Conservation (phyloP, 2,329 filamentous ascomycete genomes). For the Fonsecaea multimorphosa region DNA sequence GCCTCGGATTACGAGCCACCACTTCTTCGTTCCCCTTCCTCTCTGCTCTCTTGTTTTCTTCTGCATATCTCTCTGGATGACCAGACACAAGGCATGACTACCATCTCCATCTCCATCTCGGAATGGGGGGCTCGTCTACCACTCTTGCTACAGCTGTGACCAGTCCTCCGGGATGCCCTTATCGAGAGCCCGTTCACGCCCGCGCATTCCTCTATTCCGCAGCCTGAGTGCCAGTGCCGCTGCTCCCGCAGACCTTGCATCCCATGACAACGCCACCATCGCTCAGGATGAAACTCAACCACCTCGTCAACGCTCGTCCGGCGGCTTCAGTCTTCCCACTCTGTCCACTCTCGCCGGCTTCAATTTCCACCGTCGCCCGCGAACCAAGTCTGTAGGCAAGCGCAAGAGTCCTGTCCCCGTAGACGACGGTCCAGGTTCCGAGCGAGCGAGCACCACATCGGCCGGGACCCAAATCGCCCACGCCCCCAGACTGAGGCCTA, state of each 20-base stretch:
- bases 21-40: neutral
- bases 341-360: constrained; percentile 24
- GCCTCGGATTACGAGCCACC: neutral
- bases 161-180: constrained; percentile 27
- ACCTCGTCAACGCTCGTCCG: constrained; percentile 11
- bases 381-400: constrained; percentile 21
- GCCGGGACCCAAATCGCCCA: no score
- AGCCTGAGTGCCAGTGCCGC: constrained; percentile 32
- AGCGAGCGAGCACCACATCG: neutral
- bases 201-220: constrained; percentile 30
- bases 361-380: constrained; percentile 20
- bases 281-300: constrained; percentile 6
- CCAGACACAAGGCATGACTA: neutral
- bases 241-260: neutral
- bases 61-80: neutral
- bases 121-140: constrained; percentile 5
- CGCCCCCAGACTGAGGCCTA: neutral
- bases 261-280: constrained; percentile 11
- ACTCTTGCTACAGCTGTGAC: constrained; percentile 5
- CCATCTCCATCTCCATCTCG: constrained; percentile 4
- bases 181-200: constrained; percentile 23
- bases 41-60: neutral
- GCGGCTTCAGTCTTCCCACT: constrained; percentile 24
- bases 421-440: neutral
- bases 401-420: constrained; percentile 3